Evolutionary conservation across 2,329 filamentous ascomycete genomes (phyloP).

Genomic region (Thielaviopsis euricoi): DNA sequence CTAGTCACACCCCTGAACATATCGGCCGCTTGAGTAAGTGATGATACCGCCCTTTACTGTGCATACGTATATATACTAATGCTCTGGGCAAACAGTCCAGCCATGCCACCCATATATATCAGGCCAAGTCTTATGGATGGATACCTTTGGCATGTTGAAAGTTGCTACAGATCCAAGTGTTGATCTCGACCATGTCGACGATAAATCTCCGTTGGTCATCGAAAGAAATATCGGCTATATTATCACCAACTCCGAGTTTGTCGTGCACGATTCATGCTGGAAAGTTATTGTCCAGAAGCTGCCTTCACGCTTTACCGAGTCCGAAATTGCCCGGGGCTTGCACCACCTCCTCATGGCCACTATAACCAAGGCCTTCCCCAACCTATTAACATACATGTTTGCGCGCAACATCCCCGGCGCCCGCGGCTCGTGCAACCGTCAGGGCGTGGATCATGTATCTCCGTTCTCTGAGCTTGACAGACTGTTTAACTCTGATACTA

Average conservation of each 20-base stretch:
- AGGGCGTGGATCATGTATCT: background rate
- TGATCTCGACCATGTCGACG: background rate
- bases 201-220: background rate
- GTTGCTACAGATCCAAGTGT: too few species aligned
- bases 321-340: background rate
- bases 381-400: background rate
- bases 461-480: background rate
- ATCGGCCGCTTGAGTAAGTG: background rate
- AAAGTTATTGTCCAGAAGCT: background rate
- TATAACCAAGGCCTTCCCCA: background rate
- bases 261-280: background rate
- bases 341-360: background rate
- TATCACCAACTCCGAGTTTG: background rate
- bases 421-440: background rate
- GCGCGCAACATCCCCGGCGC: background rate
- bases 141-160: too few species aligned
- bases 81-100: too few species aligned
- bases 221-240: background rate
- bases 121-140: too few species aligned
- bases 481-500: background rate
- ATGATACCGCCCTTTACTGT: too few species aligned
- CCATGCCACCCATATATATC: too few species aligned
- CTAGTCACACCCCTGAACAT: background rate
- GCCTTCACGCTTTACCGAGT: background rate
- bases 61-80: too few species aligned